Base-by-base conservation (phyloP, 345 rosid species). In the Camelina sativa region DNA sequence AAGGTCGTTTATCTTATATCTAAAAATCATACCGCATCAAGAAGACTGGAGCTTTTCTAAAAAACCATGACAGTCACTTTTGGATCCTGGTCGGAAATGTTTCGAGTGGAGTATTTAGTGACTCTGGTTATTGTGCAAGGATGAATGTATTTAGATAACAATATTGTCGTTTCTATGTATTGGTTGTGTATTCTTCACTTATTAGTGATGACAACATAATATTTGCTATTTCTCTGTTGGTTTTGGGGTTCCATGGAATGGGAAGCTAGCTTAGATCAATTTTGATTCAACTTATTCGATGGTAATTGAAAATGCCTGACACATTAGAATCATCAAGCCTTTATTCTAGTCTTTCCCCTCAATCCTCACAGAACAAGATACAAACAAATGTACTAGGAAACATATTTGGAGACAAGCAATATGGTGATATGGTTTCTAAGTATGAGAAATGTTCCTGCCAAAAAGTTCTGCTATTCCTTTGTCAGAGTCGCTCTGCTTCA, bases 391-490 rank as follows among this genome's bases (percentile, higher is more conserved):
- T 61, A n/a, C 51, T 4, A 44, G 10, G 6, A 59, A 11, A 65
- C 64, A 40, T 48, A 23, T 17, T 66, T 44, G 19, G 35, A 38
- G 40, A 41, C 35, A 38, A 34, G 16, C 59, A 30, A 30, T 9
- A 2, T 30, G 48, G 4, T 15, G 61, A 51, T n/a, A 25, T 2
- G 37, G 10, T 7, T 30, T 57, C 37, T 77, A 67, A 67, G 85
- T 59, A 78, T 67, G 67, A 28, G 97, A 94, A 28, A 95, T 86
- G 71, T 89, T 92, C 82, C 68, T 87, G 32, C 99, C 97, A 69
- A 89, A 95, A 53, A 95, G 93, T 73, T 88, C 90, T 3, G 80
- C 67, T 72, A 95, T 92, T 64, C 89, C 99, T 77, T 85, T 83
- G 71, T 85, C 85, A 1, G 97, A 97, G 65, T 92, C 93, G 40